Evolutionary conservation across 1,284 basidiomycete genomes (phyloP), one percentile per base, ranked within the genome.

Genomic region (Chondrostereum purpureum): DNA sequence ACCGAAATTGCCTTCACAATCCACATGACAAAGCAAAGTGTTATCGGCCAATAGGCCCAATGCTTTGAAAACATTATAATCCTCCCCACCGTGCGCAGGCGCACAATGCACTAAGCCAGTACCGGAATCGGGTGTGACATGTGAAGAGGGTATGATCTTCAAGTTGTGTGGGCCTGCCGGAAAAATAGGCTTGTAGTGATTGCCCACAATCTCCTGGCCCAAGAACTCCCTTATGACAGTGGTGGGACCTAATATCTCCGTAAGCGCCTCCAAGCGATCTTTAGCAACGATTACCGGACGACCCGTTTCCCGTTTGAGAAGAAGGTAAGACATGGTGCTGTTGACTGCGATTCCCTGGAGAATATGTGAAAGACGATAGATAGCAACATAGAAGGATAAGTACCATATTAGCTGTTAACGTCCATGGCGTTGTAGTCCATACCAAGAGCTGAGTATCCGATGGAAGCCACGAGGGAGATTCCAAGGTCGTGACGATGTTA

Each of bases 361-460:
- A 21, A 43, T 39, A 12, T 27, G 47, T 38, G 41, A 35, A 35
- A 43, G 17, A 16, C 14, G 4, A 42, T 19, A 22, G 11, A 13
- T 27, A 43, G 22, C 11, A 44, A n/a, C n/a, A n/a, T n/a, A n/a
- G n/a, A n/a, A n/a, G n/a, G n/a, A n/a, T n/a, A n/a, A 21, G n/a
- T 4, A 91, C 92, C 86, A 95, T 92, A 59, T 99, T 99, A 1
- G 92, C 91, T 1, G 91, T 91, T 39, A 99, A 68, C 5, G 92
- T 97, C 95, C 95, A 99, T 0, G 96, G 92, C 0, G 95, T 99
- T 0, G 96, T 99, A 1, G 95, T 99, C 96, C 96, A 99, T n/a
- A 97, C 87, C 22, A 93, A 69, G 8, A 95, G 56, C 14, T 76
- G 73, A 2, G 86, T 62, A 13, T 61, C 54, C 4, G 52, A 43